Percentiles rank a stretch among this genome's conserved stretches.
Evolutionary conservation across 352 stramenopile species (phyloP).

Genomic region (Hyaloperonospora arabidopsidis): DNA sequence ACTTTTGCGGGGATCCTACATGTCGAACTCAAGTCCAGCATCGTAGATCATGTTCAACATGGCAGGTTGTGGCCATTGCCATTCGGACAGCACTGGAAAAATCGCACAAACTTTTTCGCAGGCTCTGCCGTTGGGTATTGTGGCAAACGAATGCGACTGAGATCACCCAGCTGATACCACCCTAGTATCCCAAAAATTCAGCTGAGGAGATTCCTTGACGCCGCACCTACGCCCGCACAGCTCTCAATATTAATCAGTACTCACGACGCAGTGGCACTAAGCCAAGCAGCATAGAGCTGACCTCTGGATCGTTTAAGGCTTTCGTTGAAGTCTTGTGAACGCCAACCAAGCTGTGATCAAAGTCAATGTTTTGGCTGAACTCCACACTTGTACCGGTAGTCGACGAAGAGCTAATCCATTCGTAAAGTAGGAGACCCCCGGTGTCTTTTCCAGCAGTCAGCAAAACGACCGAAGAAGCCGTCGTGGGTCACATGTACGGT

Average conservation of each 20-base stretch:
- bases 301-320: slow-evolving; percentile 88
- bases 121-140: slow-evolving; percentile 53
- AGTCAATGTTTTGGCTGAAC: slow-evolving; percentile 75
- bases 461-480: slow-evolving; percentile 84
- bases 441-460: slow-evolving; percentile 49
- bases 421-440: slow-evolving; percentile 77
- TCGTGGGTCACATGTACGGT: slow-evolving; percentile 76
- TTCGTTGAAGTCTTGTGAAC: slow-evolving; percentile 93
- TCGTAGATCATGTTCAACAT: slow-evolving; percentile 85
- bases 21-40: slow-evolving; percentile 70
- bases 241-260: slow-evolving; percentile 82
- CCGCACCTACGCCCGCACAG: slow-evolving; percentile 69
- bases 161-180: slow-evolving; percentile 98
- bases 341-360: slow-evolving; percentile 84
- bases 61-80: slow-evolving; percentile 72
- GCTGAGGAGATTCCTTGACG: slow-evolving; percentile 94
- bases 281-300: slow-evolving; percentile 93
- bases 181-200: slow-evolving; percentile 95
- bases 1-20: slow-evolving; percentile 83
- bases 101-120: slow-evolving; percentile 69
- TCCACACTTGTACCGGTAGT: no score
- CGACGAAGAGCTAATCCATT: slow-evolving; percentile 92
- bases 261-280: slow-evolving; percentile 82
- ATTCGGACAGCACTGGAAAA: slow-evolving; percentile 83
- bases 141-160: slow-evolving; percentile 93